Evolutionary conservation across 148 eudicot genomes (phyloP).

Genomic region (Mesembryanthemum crystallinum): DNA sequence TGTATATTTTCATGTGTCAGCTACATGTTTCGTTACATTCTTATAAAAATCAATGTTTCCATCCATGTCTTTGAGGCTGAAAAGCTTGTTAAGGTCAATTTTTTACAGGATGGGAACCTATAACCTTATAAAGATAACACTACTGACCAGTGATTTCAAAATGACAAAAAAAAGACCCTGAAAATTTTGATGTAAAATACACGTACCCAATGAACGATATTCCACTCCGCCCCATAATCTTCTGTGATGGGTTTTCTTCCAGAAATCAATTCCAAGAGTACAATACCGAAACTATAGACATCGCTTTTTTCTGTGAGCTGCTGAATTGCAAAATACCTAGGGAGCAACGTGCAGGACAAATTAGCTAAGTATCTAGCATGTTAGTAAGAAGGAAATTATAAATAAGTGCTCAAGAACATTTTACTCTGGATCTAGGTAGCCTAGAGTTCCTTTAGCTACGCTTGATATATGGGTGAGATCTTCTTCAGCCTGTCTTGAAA

Average conservation of each 20-base stretch:
- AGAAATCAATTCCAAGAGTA: constrained; percentile 81
- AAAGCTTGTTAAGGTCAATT: neutral
- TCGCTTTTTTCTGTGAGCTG: constrained; percentile 91
- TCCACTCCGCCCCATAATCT: constrained; percentile 83
- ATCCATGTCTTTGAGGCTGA: neutral
- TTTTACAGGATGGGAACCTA: neutral
- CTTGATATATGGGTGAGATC: constrained; percentile 87
- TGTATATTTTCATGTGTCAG: neutral
- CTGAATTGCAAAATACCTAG: constrained; percentile 84
- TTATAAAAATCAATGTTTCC: no score
- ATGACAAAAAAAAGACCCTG: neutral
- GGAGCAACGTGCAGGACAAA: constrained; percentile 7
- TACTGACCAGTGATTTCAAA: neutral
- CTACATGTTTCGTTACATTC: no score
- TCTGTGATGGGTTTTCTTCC: constrained; percentile 89
- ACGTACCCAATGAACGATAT: constrained; percentile 95
- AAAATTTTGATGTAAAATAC: constrained; percentile 3
- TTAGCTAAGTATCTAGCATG: neutral
- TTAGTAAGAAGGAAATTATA: neutral
- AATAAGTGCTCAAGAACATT: constrained; percentile 15
- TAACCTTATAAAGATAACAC: neutral
- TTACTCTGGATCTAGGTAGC: constrained; percentile 97
- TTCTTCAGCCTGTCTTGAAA: constrained; percentile 86
- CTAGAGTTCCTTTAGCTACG: constrained; percentile 87
- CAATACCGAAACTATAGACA: constrained; percentile 89